A percentile compares a stretch with the other conserved stretches of the same genome.
phyloP scores from a whole-genome alignment of 768 basidiomycete genomes.

The Lepiota venenata region DNA sequence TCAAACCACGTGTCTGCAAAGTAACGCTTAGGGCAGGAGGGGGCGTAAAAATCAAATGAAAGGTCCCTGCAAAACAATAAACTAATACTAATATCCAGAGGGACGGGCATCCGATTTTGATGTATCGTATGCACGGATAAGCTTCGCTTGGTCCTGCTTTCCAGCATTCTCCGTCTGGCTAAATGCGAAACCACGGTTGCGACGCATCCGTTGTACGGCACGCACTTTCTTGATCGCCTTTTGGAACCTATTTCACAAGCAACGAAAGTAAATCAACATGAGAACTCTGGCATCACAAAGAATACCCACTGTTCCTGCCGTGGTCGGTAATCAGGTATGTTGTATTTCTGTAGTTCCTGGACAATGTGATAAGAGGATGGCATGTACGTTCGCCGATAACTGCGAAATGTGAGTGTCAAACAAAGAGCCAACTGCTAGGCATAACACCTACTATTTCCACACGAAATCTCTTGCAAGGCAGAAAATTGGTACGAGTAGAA shows the following conservation, averaged over 20 bases:
- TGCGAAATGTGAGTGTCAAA: conserved; percentile 26
- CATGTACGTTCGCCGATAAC: conserved; percentile 87
- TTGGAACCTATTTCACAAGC: conserved; percentile 67
- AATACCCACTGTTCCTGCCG: conserved; percentile 88
- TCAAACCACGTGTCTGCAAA: background rate
- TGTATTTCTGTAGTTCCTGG: conserved; percentile 99
- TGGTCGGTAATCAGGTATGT: conserved; percentile 94
- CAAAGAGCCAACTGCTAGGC: conserved; percentile 3
- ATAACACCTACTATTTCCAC: conserved; percentile 89
- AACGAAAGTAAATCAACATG: conserved; percentile 4
- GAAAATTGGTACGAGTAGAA: conserved; percentile 79
- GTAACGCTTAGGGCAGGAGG: background rate
- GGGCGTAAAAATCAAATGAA: background rate
- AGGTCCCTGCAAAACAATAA: conserved; percentile 9
- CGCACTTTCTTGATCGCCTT: conserved; percentile 99
- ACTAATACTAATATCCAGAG: conserved; percentile 69
- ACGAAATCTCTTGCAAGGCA: conserved; percentile 86
- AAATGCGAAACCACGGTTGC: conserved; percentile 97
- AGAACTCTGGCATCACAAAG: conserved; percentile 3
- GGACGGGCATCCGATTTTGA: conserved; percentile 71
- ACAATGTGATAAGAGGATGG: conserved; percentile 97
- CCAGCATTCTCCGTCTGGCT: conserved; percentile 89
- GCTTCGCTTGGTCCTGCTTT: conserved; percentile 81
- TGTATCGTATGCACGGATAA: conserved; percentile 88
- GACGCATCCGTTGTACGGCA: conserved; percentile 96